These are phyloP conservation scores for Malus sylvestris DNA, from an alignment of 306 rosid species.

Conservation along the genomic window DNA sequence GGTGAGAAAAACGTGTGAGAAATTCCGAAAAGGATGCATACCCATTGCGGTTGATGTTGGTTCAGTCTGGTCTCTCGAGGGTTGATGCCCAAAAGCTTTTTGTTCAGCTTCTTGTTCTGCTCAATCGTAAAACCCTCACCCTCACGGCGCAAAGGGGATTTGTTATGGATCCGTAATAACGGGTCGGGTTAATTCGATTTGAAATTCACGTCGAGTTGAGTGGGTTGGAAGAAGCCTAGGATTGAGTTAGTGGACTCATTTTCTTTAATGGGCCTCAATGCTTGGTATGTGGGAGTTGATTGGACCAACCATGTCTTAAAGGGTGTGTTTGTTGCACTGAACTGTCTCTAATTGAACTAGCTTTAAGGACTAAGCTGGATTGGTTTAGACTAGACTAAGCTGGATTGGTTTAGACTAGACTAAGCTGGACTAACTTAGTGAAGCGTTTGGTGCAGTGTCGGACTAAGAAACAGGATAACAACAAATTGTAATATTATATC, in stretches of 20 bases:
- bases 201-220: background rate
- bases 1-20: background rate
- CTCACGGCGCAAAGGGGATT: background rate
- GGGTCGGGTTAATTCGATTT: background rate
- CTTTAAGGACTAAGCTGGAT: too few relatives aligned
- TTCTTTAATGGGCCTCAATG: background rate
- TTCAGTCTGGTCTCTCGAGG: background rate
- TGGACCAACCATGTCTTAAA: background rate
- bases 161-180: background rate
- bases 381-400: too few relatives aligned
- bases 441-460: too few relatives aligned
- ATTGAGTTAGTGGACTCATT: background rate
- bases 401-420: too few relatives aligned
- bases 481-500: too few relatives aligned
- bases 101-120: background rate
- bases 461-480: too few relatives aligned
- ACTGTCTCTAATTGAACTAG: too few relatives aligned
- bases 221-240: background rate
- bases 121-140: slow-evolving; percentile 2
- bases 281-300: background rate
- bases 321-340: too few relatives aligned
- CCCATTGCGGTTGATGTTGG: background rate
- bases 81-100: background rate
- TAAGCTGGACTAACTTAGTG: too few relatives aligned
- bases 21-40: background rate